Evolutionary conservation across 805 yeast genomes (phyloP), one percentile per base, ranked within the genome.

Genomic region (Komagataella phaffii): DNA sequence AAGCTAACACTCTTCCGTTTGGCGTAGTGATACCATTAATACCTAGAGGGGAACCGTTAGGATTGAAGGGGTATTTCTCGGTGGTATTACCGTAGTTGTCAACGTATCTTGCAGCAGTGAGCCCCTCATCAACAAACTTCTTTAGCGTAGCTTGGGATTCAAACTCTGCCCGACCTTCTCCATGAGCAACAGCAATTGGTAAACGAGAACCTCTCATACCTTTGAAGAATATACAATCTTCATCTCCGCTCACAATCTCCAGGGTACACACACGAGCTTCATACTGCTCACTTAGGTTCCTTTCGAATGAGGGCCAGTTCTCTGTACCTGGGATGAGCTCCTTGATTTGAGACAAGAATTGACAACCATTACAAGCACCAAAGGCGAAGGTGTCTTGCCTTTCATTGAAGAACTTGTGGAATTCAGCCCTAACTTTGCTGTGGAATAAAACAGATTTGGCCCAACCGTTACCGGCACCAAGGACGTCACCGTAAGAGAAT

Each of bases 391-490:
- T 93, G 65, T 93, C 95, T 17, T 74, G 72, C 69, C 99, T 83
- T 51, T 80, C 85, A 61, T 82, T 81, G 80, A 93, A 93, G 68
- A 93, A 93, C 49, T 70, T 75, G 57, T 72, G 68, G 66, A 93
- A 93, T 70, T 88, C 90, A 24, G 73, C 61, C 64, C 93, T 81
- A 44, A 91, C 85, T 51, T 70, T 73, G 44, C 80, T 87, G 64
- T 91, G 85, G 77, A 83, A 89, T 57, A 93, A 71, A 7, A 93
- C 96, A 17, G 97, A 88, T 63, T 88, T 89, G 53, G 99, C 99
- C 99, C 99, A 93, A 53, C 99, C 99, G 51, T 91, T 85, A 64
- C 96, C 99, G 43, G 99, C 99, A 59, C 99, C 99, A 54, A 93
- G 74, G 49, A 93, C 99, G 69, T 93, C 99, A 75, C 99, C 99